phyloP scores from a whole-genome alignment of 2,329 filamentous ascomycete genomes.

The Aspergillus neoniger region DNA sequence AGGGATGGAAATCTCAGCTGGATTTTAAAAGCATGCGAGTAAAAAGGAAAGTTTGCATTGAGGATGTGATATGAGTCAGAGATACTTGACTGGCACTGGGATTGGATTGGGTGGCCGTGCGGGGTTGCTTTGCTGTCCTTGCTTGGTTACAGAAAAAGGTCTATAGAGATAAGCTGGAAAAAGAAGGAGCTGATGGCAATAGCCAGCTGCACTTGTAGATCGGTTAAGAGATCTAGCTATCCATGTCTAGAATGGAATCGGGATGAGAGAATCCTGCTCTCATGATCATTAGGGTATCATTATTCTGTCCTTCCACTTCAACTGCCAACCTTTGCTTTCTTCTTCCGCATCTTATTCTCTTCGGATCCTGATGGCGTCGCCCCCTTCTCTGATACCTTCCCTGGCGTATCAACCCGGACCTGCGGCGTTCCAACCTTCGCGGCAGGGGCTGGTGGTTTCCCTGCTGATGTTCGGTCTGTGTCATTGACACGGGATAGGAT shows the following conservation, averaged over 20 bases:
- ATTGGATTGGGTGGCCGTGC: neutral
- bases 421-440: constrained; percentile 34
- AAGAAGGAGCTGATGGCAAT: no score
- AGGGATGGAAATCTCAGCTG: neutral
- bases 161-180: no score
- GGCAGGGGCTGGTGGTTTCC: constrained; percentile 24
- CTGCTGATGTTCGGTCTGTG: constrained; percentile 22
- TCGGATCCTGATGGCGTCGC: constrained; percentile 36
- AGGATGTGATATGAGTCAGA: no score
- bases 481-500: constrained; percentile 52
- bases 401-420: constrained; percentile 36
- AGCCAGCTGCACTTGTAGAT: no score
- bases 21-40: neutral
- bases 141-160: no score
- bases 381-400: constrained; percentile 34
- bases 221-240: neutral
- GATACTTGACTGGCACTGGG: no score
- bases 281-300: constrained; percentile 6
- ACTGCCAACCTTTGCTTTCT: constrained; percentile 37
- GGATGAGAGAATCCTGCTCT: constrained; percentile 1
- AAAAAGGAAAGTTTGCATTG: no score
- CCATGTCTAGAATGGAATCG: neutral
- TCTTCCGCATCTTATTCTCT: constrained; percentile 39
- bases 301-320: constrained; percentile 16
- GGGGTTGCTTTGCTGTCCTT: no score